phyloP scores from a whole-genome alignment of 768 basidiomycete genomes.

The Lactarius sanguifluus region DNA sequence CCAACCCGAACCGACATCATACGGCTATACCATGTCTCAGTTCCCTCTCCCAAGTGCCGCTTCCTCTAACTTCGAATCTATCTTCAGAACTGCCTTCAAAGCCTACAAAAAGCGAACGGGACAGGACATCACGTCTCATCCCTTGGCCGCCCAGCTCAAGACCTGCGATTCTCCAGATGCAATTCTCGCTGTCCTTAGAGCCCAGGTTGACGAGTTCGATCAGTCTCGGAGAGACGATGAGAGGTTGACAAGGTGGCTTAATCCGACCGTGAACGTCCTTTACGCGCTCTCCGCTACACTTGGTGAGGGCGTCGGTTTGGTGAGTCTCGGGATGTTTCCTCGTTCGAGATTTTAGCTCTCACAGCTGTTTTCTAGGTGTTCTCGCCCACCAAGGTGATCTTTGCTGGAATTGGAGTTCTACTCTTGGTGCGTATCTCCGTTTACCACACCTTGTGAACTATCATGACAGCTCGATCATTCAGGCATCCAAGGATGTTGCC shows the following conservation, averaged over 20 bases:
- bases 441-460: too few species aligned
- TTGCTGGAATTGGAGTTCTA: slow-evolving; percentile 1
- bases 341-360: background rate
- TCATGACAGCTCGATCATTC: background rate
- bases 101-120: background rate
- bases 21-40: background rate
- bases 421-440: background rate
- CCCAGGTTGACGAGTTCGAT: background rate
- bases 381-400: background rate
- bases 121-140: background rate
- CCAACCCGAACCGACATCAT: too few species aligned
- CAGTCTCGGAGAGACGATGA: background rate
- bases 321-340: background rate
- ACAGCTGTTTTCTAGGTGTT: background rate
- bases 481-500: background rate
- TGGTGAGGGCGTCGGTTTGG: background rate
- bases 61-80: background rate
- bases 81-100: background rate
- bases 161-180: slow-evolving; percentile 2
- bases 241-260: slow-evolving; percentile 4
- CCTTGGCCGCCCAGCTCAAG: background rate
- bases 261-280: background rate
- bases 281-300: background rate
- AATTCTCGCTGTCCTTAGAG: background rate
- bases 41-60: background rate